Evolutionary conservation across 2,329 filamentous ascomycete genomes (phyloP).

Genomic region (Talaromyces sp.): DNA sequence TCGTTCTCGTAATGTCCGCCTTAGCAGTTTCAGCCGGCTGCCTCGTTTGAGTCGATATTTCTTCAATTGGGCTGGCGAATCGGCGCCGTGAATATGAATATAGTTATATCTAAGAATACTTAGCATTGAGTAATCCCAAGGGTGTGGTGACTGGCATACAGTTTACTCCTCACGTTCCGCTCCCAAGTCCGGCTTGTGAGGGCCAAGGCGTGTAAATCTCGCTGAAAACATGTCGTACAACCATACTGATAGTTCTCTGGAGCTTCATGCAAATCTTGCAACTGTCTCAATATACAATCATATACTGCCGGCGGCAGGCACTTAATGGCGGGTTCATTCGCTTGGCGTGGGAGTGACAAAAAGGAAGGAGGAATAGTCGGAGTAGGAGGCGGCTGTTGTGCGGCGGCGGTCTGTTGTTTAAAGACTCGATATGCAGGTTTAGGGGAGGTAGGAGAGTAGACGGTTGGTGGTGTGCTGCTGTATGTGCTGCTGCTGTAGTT

Average conservation of each 20-base stretch:
- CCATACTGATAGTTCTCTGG: conserved; percentile 35
- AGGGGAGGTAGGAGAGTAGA: conserved; percentile 35
- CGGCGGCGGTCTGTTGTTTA: conserved; percentile 30
- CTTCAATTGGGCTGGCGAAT: conserved; percentile 47
- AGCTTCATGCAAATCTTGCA: conserved; percentile 48
- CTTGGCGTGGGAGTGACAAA: not conserved
- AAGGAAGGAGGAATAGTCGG: conserved; percentile 34
- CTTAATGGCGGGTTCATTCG: conserved; percentile 40
- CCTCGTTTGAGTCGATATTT: conserved; percentile 51
- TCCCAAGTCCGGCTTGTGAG: conserved; percentile 59
- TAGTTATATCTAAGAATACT: conserved; percentile 46
- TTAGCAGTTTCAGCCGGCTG: conserved; percentile 54
- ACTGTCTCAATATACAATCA: conserved; percentile 53
- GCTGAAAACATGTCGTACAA: conserved; percentile 56
- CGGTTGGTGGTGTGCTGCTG: conserved; percentile 39
- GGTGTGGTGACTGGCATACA: conserved; percentile 44
- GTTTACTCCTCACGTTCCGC: conserved; percentile 48
- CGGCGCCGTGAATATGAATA: conserved; percentile 50
- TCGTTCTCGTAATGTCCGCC: conserved; percentile 55
- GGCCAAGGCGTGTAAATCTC: conserved; percentile 54
- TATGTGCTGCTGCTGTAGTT: conserved; percentile 32
- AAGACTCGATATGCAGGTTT: conserved; percentile 35
- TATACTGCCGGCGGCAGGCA: conserved; percentile 55
- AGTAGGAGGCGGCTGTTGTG: conserved; percentile 9
- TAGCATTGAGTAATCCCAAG: conserved; percentile 19